These are phyloP conservation scores for Ammopiptanthus mongolicus DNA, from an alignment of 306 rosid species.

Conservation along the genomic window DNA sequence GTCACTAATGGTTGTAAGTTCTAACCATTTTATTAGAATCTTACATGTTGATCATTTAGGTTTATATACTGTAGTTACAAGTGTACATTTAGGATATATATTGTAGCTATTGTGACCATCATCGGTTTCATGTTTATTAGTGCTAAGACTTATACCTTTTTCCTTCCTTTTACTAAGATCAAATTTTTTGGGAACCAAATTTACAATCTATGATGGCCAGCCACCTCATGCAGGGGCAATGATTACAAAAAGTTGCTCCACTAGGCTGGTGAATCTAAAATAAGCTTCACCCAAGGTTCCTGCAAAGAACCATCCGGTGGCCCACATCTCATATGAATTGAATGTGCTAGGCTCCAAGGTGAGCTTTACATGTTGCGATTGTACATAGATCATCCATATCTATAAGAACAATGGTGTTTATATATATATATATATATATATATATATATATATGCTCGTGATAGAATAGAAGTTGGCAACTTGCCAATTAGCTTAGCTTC, in stretches of 20 bases:
- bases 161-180: conserved; percentile 44
- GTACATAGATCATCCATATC: not conserved
- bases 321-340: conserved; percentile 82
- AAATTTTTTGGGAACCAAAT: conserved; percentile 91
- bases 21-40: too few species aligned
- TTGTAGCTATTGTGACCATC: not conserved
- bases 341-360: conserved; percentile 97
- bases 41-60: not conserved
- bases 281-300: conserved; percentile 86
- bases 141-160: not conserved
- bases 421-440: too few species aligned
- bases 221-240: conserved; percentile 77
- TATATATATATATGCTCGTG: too few species aligned
- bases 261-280: conserved; percentile 74
- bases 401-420: not conserved
- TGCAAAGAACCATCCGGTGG: conserved; percentile 71
- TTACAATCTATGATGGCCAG: conserved; percentile 81
- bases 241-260: conserved; percentile 69
- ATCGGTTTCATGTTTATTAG: not conserved
- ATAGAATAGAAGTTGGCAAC: not conserved
- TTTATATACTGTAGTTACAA: too few species aligned
- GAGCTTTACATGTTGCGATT: conserved; percentile 15
- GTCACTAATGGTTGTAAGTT: too few species aligned
- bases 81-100: not conserved
- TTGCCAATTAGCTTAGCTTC: not conserved